These are phyloP conservation scores for Arabidopsis thaliana DNA, from an alignment of 345 rosid genomes.

Conservation along the genomic window TAIR10.1 NC_003070.9:645001-645500, in stretches of 20 bases:
- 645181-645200: background rate
- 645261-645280: background rate
- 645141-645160: background rate
- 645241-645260: slow-evolving; percentile 8
- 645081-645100: background rate
- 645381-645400: slow-evolving; percentile 85
- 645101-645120: slow-evolving; percentile 20
- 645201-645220: slow-evolving; percentile 27
- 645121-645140: background rate
- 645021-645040: background rate
- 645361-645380: slow-evolving; percentile 68
- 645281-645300: slow-evolving; percentile 29
- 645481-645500: slow-evolving; percentile 61
- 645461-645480: slow-evolving; percentile 98
- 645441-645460: slow-evolving; percentile 88
- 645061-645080: background rate
- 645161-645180: slow-evolving; percentile 13
- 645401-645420: slow-evolving; percentile 98
- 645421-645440: slow-evolving; percentile 94
- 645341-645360: slow-evolving; percentile 3
- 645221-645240: slow-evolving; percentile 23
- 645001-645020: too few species aligned
- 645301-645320: background rate
- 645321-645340: background rate
- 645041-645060: background rate